Evolutionary conservation across 495 filamentous ascomycete genomes (phyloP), one percentile per base, ranked within the genome.

Genomic region (Talaromyces borbonicus): DNA sequence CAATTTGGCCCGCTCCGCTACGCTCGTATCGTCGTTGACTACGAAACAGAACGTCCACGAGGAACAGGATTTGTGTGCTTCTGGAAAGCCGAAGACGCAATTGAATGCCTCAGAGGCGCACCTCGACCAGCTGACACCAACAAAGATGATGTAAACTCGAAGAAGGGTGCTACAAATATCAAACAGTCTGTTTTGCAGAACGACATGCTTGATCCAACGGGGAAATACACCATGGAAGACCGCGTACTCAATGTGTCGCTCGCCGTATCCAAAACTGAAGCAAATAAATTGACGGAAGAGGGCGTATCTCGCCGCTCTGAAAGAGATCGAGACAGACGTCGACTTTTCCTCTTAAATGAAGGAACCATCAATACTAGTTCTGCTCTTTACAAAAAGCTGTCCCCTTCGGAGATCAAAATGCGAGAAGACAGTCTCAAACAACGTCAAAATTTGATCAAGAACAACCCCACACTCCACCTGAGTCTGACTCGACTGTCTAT

Each of bases 41-140:
- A 66, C 20, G 78, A 80, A 19, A 95, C 86, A 2, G 87, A 87
- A 50, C 78, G 84, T 11, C 87, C 92, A 2, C 85, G 83, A 29
- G 92, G 92, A 22, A 96, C 92, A 3, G 92, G 85, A 2, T 99
- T 99, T 56, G 89, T 95, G 14, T 92, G 86, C 62, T 97, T 97
- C 71, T 84, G 80, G 67, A 81, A 85, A 46, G 60, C 64, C 36
- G 78, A 83, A 14, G 84, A 95, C 59, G 82, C 77, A 24, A 69
- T 75, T 40, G 57, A 71, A 18, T 97, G 93, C 62, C 60, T 95
- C 33, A 75, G 77, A 41, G 72, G 70, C 18, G 85, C 87, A 2
- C 92, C 92, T 2, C 74, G 71, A 16, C 61, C 66, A 15, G 60
- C 65, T 14, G 53, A 60, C 46, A 70, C 59, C 33, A 65, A 66